Base-by-base conservation (phyloP, 1,284 basidiomycete genomes). In the Wolfiporia cocos region DNA sequence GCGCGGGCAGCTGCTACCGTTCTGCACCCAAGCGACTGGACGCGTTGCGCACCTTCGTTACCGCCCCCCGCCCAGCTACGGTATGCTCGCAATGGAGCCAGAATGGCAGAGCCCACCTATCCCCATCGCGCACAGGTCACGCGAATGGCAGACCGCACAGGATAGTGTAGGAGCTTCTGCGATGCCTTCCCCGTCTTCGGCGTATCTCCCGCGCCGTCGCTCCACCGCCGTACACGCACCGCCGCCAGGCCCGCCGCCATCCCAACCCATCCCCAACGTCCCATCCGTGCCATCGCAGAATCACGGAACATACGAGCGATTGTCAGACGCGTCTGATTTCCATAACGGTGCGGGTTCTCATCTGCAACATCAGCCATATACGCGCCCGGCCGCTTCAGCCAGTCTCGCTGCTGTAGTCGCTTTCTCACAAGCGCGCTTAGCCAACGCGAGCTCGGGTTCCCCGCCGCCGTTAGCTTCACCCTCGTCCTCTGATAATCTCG, bases 161-260 rank as follows among this genome's bases (percentile, higher is more conserved):
- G 54, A 49, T 44, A 44, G 48, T 26, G 51, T 57, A 37, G 55
- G 61, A 17, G 56, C 69, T 35, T 62, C 47, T 49, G 63, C 47
- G 29, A 41, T 48, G 33, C 43, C 64, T 59, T 40, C 61, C 35
- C 52, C 68, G n/a, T 63, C 65, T 43, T 61, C 61, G 44, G 37
- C 52, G 41, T 62, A 65, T 52, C 51, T 56, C 46, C 49, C 56
- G 43, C 74, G 81, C 41, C 76, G 85, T 47, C 80, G 83, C 51
- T 85, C 82, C 19, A 75, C 78, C 37, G 78, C 74, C 37, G 73
- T 75, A n/a, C 70, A 75, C 53, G 66, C 68, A 23, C 73, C 78
- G 37, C 81, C 83, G 11, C 73, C 78, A 28, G 78, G 65, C 2
- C 83, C 84, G n/a, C 83, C 84, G 26, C 84, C 84, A n/a, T 76